Base-by-base conservation (phyloP, 257 asterid genomes). In the Verbascum thapsus region DNA sequence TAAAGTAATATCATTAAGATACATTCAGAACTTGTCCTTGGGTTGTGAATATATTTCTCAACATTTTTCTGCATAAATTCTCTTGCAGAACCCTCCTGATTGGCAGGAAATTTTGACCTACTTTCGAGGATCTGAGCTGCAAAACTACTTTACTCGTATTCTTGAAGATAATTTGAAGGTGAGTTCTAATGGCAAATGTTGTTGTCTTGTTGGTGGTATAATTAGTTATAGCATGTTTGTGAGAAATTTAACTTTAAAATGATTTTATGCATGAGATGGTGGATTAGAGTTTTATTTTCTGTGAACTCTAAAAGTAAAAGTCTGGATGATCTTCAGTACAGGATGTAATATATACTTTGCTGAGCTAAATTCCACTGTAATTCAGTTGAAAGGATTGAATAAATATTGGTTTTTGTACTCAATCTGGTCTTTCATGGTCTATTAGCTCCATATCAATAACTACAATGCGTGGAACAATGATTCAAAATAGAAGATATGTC, bases 91-190 rank as follows among this genome's bases (percentile, higher is more conserved):
- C 60, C 99, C 99, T 53, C 99, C 99, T 61, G 97, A 94, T 70
- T 94, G 99, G 99, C 97, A 90, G 74, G 97, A 94, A 79, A 94
- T 94, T 57, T 80, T 90, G 86, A 90, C 97, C 51, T 80, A 94
- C 78, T 94, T 94, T 68, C 85, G 99, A 72, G 99, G 99, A 61
- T 94, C 99, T 61, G 99, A 94, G 72, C 78, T 94, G 73, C 99
- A 94, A 77, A 94, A 94, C 69, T 94, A 87, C 72, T 94, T 94
- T 66, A 90, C 99, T 69, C 96, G 96, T 50, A 87, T 94, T 73
- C 84, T 90, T 71, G 99, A 94, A 85, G 99, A 94, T 77, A 85
- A 94, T 76, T 75, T 94, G 67, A 94, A 94, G 96, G 99, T 87
- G 57, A 37, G 34, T 75, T 73, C 44, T 37, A 32, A 67, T 51